Evolutionary conservation across 495 filamentous ascomycete species (phyloP).

Genomic region (Talaromyces ruber): DNA sequence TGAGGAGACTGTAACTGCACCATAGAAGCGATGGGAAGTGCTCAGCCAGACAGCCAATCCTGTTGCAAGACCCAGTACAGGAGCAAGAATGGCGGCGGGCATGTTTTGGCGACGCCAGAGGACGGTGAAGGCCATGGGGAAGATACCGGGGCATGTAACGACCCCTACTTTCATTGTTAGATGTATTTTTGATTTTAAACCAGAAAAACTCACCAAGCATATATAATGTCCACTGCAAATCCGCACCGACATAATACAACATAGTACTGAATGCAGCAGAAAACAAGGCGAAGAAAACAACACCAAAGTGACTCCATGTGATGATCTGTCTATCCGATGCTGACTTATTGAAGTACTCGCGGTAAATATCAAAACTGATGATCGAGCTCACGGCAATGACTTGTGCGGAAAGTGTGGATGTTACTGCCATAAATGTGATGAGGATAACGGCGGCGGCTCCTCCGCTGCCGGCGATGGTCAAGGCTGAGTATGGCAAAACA

Average conservation of each 20-base stretch:
- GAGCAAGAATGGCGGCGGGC: conserved; percentile 32
- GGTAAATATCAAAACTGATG: conserved; percentile 33
- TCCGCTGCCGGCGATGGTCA: conserved; percentile 33
- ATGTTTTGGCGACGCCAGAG: conserved; percentile 39
- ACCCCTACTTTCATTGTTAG: conserved; percentile 14
- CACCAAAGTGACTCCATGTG: conserved; percentile 29
- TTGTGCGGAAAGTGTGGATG: conserved; percentile 33
- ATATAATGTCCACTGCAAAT: conserved; percentile 27
- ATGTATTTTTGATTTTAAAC: not conserved
- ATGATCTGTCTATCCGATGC: conserved; percentile 31
- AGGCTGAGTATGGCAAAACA: conserved; percentile 32
- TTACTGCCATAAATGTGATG: conserved; percentile 39
- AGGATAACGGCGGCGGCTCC: conserved; percentile 31
- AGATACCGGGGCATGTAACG: conserved; percentile 35
- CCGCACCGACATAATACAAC: conserved; percentile 29
- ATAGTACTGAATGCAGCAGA: conserved; percentile 26
- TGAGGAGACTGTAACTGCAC: conserved; percentile 35
- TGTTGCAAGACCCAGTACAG: conserved; percentile 31
- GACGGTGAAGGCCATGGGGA: conserved; percentile 42
- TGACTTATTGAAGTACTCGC: conserved; percentile 33
- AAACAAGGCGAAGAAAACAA: conserved; percentile 36
- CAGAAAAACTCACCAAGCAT: conserved; percentile 24
- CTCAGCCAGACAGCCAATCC: conserved; percentile 40
- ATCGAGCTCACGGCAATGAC: conserved; percentile 36
- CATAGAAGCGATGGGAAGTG: conserved; percentile 31